Base-by-base conservation (phyloP, 2,329 filamentous ascomycete genomes). In the Hyphodiscus sp. region DNA sequence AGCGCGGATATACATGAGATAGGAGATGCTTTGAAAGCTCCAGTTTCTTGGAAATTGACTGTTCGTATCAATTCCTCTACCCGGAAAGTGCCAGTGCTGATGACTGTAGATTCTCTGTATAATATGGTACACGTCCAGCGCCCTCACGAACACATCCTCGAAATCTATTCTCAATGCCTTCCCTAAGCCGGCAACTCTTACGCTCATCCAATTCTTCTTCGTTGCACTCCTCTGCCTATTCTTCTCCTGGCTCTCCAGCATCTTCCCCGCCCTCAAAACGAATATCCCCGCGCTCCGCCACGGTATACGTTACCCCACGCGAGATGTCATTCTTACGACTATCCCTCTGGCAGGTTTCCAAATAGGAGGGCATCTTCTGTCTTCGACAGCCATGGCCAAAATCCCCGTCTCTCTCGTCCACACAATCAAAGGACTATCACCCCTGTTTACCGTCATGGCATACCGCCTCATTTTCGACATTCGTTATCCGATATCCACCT, bases 341-440 rank as follows among this genome's bases (percentile, higher is more conserved):
- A 76, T 97, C n/a, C 94, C 94, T 18, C 77, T 99, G 33, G 92
- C 94, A 1, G 79, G 87, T 26, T 99, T 99, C 70, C 91, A 96
- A 70, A 89, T 99, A 49, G 87, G 86, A 38, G 94, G 94, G 5
- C 94, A 99, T 71, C 87, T 99, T 42, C 76, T 97, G 45, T 96
- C 89, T 69, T 95, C 92, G 6, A 94, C 91, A 60, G 92, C 94
- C 26, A 99, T 92, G 30, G 87, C 90, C 49, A 89, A 91, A 68
- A 97, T 99, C 51, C 92, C 94, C 0, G 94, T 99, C 1, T 97
- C 94, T 7, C 80, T 99, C 38, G 94, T 99, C 2, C 94, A 99
- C 71, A 99, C 94, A 1, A 97, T 99, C 73, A 99, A 99, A 74
- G 94, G 94, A 8, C 82, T 99, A 23, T 97, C 92, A 2, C 94